These are phyloP conservation scores for Colletotrichum shisoi DNA, from an alignment of 2,329 filamentous ascomycete genomes.

Conservation along the genomic window DNA sequence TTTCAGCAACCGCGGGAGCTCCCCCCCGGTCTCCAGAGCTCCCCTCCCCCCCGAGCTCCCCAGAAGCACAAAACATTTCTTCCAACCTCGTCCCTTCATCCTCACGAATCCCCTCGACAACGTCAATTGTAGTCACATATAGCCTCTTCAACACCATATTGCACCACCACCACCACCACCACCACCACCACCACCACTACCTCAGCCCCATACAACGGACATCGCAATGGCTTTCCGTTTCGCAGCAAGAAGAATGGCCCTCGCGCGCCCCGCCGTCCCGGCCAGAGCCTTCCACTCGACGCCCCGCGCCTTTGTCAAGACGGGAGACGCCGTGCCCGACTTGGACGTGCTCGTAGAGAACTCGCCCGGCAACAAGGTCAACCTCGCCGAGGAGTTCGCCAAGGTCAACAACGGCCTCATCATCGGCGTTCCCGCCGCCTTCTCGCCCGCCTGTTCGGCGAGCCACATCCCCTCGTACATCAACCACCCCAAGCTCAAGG, in stretches of 20 bases:
- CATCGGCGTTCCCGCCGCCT: conserved; percentile 84
- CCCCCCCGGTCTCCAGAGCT: not conserved
- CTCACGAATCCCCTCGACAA: not conserved
- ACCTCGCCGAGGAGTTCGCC: conserved; percentile 77
- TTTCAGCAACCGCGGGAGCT: conserved; percentile 25
- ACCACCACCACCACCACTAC: not conserved
- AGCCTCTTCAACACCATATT: not conserved
- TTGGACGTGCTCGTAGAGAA: conserved; percentile 80
- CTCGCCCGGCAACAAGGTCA: conserved; percentile 92
- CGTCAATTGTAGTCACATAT: conserved; percentile 5
- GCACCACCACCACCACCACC: no score
- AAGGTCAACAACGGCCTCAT: conserved; percentile 76
- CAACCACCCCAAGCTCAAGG: conserved; percentile 77
- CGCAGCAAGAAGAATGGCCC: conserved; percentile 47
- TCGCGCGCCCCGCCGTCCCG: conserved; percentile 45
- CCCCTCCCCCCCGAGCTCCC: not conserved
- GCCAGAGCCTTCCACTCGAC: conserved; percentile 69
- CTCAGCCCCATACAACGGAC: not conserved
- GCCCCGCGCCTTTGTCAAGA: conserved; percentile 70
- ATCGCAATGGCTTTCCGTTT: conserved; percentile 50
- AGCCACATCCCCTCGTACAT: conserved; percentile 87
- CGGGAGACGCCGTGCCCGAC: conserved; percentile 80
- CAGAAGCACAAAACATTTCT: conserved; percentile 8
- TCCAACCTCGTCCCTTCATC: conserved; percentile 10
- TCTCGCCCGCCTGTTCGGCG: conserved; percentile 66